Evolutionary conservation across 1,284 basidiomycete species (phyloP), one percentile per base, ranked within the genome.

Genomic region (Porogramme epimiltina): DNA sequence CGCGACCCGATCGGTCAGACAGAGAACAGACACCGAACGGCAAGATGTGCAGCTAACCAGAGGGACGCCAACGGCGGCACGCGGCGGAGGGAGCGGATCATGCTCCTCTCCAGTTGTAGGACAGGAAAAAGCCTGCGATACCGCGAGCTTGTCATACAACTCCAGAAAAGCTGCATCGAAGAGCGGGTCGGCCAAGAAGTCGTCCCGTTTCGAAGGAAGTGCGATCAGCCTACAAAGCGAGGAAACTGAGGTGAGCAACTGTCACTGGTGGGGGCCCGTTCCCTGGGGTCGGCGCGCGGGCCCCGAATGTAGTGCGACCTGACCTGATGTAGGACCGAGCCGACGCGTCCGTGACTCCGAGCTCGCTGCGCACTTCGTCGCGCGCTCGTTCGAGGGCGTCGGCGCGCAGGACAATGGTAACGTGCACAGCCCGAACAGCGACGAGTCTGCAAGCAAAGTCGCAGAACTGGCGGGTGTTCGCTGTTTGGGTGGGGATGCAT

Each of bases 291-390:
- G 28, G 28, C 28, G 28, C 28, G 28, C 28, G n/a, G n/a, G n/a
- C n/a, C n/a, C n/a, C n/a, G n/a, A n/a, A n/a, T n/a, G n/a, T n/a
- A 33, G 3, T 28, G 42, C 39, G 23, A 8, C 8, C 40, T 37
- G 38, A 49, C 20, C 19, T 34, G 33, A 43, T 20, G 10, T 41
- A 46, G 20, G 15, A 26, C 23, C 19, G 46, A 40, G 33, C 42
- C 5, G 22, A 23, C 19, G 23, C 13, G 34, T 16, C 34, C 6
- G 34, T n/a, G 5, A 6, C 34, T 22, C 31, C 51, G 19, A 50
- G 44, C 45, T 54, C 52, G 40, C 52, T 47, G 26, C 34, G 18
- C 33, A 54, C 28, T 31, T 54, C 52, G 26, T 43, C 44, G 11
- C 33, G 28, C 16, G 52, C 52, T 22, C 52, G 48, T 20, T 54